phyloP scores from a whole-genome alignment of 2,329 filamentous ascomycete genomes.

The Paraphaeosphaeria minitans region DNA sequence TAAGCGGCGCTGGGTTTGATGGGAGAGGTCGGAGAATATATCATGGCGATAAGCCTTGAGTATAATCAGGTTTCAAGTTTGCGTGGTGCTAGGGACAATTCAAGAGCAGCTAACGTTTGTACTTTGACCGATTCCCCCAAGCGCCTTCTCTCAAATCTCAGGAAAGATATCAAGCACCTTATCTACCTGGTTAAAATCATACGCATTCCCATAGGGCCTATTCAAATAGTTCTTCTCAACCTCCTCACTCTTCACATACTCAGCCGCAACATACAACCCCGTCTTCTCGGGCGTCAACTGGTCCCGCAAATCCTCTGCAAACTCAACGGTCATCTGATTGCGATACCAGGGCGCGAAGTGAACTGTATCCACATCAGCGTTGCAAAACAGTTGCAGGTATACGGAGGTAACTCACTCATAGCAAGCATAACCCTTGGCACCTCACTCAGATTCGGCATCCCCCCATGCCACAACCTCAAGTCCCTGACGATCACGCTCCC shows the following conservation, averaged over 20 bases:
- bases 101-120: too few relatives aligned
- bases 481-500: constrained; percentile 55
- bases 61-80: too few relatives aligned
- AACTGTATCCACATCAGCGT: constrained; percentile 30
- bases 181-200: constrained; percentile 62
- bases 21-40: too few relatives aligned
- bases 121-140: too few relatives aligned
- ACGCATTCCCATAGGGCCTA: constrained; percentile 64
- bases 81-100: too few relatives aligned
- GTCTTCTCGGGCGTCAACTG: constrained; percentile 49
- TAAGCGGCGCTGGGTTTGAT: too few relatives aligned
- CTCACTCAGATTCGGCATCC: constrained; percentile 53
- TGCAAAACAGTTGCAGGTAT: not conserved
- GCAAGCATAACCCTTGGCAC: constrained; percentile 55
- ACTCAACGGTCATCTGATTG: constrained; percentile 63
- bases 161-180: constrained; percentile 33
- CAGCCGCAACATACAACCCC: constrained; percentile 57
- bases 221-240: constrained; percentile 58
- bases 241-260: constrained; percentile 54
- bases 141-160: constrained; percentile 15
- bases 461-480: constrained; percentile 57
- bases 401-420: constrained; percentile 28
- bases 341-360: constrained; percentile 64
- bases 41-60: too few relatives aligned
- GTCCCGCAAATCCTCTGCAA: constrained; percentile 57